These are phyloP conservation scores for Spergularia bocconei DNA, from an alignment of 148 eudicot species.

Conservation along the genomic window DNA sequence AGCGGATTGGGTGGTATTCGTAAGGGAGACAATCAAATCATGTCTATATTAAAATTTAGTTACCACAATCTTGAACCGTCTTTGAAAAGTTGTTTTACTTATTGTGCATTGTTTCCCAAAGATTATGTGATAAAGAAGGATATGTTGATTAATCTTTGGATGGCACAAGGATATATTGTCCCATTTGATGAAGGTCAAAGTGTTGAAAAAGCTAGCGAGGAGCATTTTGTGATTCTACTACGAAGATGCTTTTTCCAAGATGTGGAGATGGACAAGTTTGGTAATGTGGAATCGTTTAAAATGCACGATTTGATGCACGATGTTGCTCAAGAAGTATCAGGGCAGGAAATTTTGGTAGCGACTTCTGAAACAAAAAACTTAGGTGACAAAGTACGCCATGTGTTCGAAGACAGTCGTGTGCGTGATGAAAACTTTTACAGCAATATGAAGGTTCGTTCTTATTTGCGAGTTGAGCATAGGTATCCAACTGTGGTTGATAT, in stretches of 20 bases:
- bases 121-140: neutral
- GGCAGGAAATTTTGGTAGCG: neutral
- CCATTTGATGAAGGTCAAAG: neutral
- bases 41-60: no score
- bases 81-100: constrained; percentile 15
- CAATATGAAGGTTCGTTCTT: neutral
- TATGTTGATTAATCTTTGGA: constrained; percentile 16
- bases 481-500: no score
- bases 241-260: constrained; percentile 29
- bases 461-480: neutral
- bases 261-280: neutral
- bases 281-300: neutral
- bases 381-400: neutral
- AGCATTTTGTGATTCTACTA: constrained; percentile 8
- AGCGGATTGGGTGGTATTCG: neutral
- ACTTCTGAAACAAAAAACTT: neutral
- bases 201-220: constrained; percentile 9
- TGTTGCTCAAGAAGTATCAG: neutral
- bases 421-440: neutral
- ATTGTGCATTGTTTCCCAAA: constrained; percentile 21
- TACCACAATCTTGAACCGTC: no score
- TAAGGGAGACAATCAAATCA: no score
- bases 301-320: neutral
- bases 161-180: constrained; percentile 15
- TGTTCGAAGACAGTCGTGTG: neutral